These are phyloP conservation scores for Pezicula rhizophila DNA, from an alignment of 2,329 filamentous ascomycete species.

Conservation along the genomic window DNA sequence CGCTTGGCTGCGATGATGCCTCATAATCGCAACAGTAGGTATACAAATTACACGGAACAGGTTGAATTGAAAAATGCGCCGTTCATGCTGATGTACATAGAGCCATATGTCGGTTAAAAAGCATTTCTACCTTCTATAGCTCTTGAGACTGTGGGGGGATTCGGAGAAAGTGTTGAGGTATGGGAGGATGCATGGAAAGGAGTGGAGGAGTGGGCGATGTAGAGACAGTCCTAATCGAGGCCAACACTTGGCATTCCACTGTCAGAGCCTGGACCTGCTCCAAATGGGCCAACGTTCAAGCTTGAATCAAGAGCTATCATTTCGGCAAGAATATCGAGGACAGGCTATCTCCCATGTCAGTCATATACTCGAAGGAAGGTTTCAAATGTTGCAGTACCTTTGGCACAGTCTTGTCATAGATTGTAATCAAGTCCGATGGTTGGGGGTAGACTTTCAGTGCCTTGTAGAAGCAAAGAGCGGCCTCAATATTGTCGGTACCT, in stretches of 20 bases:
- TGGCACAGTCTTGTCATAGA: conserved; percentile 97
- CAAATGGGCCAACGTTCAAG: conserved; percentile 50
- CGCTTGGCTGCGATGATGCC: conserved; percentile 12
- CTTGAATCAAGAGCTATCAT: conserved; percentile 92
- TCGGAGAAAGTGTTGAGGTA: conserved; percentile 10
- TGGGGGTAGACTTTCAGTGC: conserved; percentile 97
- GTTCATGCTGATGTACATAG: conserved; percentile 23
- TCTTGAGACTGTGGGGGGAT: not conserved
- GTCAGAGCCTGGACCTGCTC: conserved; percentile 21
- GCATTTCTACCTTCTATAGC: not conserved
- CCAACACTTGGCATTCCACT: conserved; percentile 23
- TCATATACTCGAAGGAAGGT: not conserved
- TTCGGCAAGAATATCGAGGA: conserved; percentile 92
- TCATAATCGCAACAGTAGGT: conserved; percentile 21
- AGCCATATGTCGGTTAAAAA: conserved; percentile 14
- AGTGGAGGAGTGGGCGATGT: conserved; percentile 1
- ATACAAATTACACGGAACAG: conserved; percentile 20
- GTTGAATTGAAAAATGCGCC: conserved; percentile 18
- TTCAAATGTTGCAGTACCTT: conserved; percentile 54
- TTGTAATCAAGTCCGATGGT: conserved; percentile 84
- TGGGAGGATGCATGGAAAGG: conserved; percentile 4
- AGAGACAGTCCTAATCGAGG: conserved; percentile 21
- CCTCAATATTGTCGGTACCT: conserved; percentile 69
- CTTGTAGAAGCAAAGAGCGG: conserved; percentile 95
- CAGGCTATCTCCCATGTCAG: conserved; percentile 49